Conservation (phyloP, 768 basidiomycete genomes). For the Jaapia argillacea region DNA sequence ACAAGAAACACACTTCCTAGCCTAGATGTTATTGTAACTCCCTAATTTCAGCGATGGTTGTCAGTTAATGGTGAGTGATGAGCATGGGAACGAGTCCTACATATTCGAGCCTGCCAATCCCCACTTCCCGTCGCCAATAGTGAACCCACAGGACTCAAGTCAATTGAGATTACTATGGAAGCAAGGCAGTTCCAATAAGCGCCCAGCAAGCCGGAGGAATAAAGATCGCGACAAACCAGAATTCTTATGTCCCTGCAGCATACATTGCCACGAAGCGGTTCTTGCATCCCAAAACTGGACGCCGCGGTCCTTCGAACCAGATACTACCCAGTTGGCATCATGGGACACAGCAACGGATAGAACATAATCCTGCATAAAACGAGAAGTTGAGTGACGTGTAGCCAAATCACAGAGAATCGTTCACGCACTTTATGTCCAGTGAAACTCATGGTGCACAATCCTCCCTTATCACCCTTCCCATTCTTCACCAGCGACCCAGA, state of each 20-base stretch:
- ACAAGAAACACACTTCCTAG: too few relatives aligned
- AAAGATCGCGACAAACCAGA: constrained; percentile 32
- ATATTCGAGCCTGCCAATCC: constrained; percentile 64
- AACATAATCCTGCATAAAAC: constrained; percentile 48
- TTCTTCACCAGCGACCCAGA: constrained; percentile 15
- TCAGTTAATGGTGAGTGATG: too few relatives aligned
- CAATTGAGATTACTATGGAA: constrained; percentile 58
- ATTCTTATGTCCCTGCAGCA: constrained; percentile 79
- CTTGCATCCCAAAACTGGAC: constrained; percentile 91
- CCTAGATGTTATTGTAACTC: too few relatives aligned
- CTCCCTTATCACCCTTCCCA: constrained; percentile 34
- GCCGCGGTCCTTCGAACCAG: constrained; percentile 91
- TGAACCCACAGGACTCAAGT: constrained; percentile 50
- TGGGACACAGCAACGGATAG: constrained; percentile 75
- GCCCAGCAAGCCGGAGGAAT: background rate
- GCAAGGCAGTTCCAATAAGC: background rate
- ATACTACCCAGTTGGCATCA: constrained; percentile 92
- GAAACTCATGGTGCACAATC: constrained; percentile 72
- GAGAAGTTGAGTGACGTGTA: constrained; percentile 3
- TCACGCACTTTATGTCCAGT: constrained; percentile 71
- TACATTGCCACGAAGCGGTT: constrained; percentile 75
- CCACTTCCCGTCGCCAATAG: constrained; percentile 62
- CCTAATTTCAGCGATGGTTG: too few relatives aligned
- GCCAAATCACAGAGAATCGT: background rate
- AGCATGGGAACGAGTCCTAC: constrained; percentile 24